A percentile compares a stretch with the other conserved stretches of the same genome.
These are phyloP conservation scores for slime mould (Dictyostelium discoideum) DNA, from an alignment of 78 protist genomes.

Conservation along the genomic window dicty_2.7 NC_007088.5:5430501-5431000, in stretches of 20 bases:
- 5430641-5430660: conserved; percentile 20
- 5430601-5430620: conserved; percentile 66
- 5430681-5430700: conserved; percentile 37
- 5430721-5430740: not conserved
- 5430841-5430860: conserved; percentile 6
- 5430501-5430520: not conserved
- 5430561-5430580: conserved; percentile 69
- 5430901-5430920: too few species aligned
- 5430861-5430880: not conserved
- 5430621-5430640: conserved; percentile 29
- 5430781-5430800: not conserved
- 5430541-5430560: conserved; percentile 27
- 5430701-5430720: not conserved
- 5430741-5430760: not conserved
- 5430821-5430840: not conserved
- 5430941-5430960: not conserved
- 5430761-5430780: not conserved
- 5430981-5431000: too few species aligned
- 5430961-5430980: not conserved
- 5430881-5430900: not conserved
- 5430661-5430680: conserved; percentile 64
- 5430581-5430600: conserved; percentile 39
- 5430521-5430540: not conserved
- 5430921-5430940: not conserved
- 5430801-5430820: not conserved